Conservation (phyloP, 192 early-diverging fungal genomes). For the Umbelopsis sp. region DNA sequence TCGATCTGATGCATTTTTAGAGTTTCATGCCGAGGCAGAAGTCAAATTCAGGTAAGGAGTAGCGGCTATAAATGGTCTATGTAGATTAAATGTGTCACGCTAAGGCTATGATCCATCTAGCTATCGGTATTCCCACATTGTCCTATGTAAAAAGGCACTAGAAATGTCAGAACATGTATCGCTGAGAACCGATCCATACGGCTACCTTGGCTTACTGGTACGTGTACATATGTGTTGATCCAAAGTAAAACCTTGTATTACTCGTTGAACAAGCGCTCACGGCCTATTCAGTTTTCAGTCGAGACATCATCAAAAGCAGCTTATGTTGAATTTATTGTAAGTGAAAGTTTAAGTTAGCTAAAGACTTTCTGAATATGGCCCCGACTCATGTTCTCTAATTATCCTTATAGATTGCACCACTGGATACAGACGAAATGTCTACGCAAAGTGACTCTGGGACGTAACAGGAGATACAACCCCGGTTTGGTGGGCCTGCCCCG, state of each 20-base stretch:
- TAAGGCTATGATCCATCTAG: background rate
- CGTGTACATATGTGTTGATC: background rate
- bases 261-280: background rate
- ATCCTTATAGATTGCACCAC: background rate
- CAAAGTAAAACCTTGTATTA: background rate
- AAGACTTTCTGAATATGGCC: background rate
- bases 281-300: background rate
- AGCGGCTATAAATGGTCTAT: background rate
- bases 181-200: slow-evolving; percentile 7
- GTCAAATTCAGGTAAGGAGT: background rate
- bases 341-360: background rate
- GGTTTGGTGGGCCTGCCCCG: no score
- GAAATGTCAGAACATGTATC: slow-evolving; percentile 13
- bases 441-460: no score
- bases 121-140: slow-evolving; percentile 4
- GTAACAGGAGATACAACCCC: no score
- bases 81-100: no score
- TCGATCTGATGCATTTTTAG: slow-evolving; percentile 6
- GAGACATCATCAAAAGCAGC: slow-evolving; percentile 4
- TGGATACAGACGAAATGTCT: background rate
- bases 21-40: slow-evolving; percentile 15
- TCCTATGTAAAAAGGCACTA: slow-evolving; percentile 3
- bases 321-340: slow-evolving; percentile 10
- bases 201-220: slow-evolving; percentile 6
- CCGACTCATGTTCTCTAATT: background rate